Percentiles rank a stretch among this genome's conserved stretches.
phyloP scores from a whole-genome alignment of 305 asterid species.

The Ajuga reptans region DNA sequence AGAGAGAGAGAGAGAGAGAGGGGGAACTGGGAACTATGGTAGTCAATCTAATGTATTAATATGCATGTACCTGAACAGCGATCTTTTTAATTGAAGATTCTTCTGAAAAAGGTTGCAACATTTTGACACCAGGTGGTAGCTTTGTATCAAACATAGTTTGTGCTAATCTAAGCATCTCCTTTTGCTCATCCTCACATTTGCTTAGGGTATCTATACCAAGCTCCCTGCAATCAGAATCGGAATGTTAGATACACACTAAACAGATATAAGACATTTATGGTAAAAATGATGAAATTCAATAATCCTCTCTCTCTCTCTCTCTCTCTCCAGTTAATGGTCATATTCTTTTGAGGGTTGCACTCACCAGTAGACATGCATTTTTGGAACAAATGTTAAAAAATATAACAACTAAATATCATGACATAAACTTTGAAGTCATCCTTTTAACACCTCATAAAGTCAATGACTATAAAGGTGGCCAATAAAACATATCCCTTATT shows the following conservation, averaged over 20 bases:
- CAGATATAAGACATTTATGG: neutral
- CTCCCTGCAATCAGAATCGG: constrained; percentile 45
- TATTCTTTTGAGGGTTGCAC: neutral
- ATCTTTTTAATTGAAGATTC: constrained; percentile 81
- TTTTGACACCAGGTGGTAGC: constrained; percentile 84
- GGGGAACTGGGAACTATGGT: neutral
- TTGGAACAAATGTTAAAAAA: neutral
- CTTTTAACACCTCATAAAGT: too few relatives aligned
- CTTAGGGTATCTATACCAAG: constrained; percentile 76
- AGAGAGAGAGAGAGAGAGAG: neutral
- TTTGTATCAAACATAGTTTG: constrained; percentile 90
- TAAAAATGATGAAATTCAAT: neutral
- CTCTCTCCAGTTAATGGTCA: neutral
- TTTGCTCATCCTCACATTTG: constrained; percentile 62
- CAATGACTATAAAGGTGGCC: neutral
- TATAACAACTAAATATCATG: too few relatives aligned
- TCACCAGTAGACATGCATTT: neutral
- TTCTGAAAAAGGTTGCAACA: constrained; percentile 91
- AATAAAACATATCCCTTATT: neutral
- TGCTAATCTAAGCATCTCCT: constrained; percentile 73
- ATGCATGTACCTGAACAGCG: constrained; percentile 57
- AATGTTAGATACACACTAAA: constrained; percentile 4
- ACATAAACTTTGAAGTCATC: too few relatives aligned
- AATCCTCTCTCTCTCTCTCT: neutral
- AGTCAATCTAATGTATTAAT: neutral